Base-by-base conservation (phyloP, 257 asterid species). In the Forsythia suspensa region DNA sequence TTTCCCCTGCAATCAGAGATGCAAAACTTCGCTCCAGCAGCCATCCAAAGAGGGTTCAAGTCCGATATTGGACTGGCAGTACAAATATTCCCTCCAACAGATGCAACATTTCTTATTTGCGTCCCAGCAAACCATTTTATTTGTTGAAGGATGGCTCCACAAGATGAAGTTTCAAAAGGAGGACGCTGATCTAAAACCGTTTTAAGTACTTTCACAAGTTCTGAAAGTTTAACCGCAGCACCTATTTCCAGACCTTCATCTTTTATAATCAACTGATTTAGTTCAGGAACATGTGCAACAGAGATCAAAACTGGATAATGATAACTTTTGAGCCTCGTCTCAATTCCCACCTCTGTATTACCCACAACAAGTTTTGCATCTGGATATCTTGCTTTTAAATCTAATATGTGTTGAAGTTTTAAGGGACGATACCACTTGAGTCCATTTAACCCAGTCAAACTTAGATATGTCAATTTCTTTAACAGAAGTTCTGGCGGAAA, bases 11-110 rank as follows among this genome's bases (percentile, higher is more conserved):
- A 74, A 82, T 93, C 97, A 43, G 90, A 85, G 67, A 90, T 88
- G 75, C 68, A 84, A 76, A 95, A 93, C 72, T 41, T 90, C 41
- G 98, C 99, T 83, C 98, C 80, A 63, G 89, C 80, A 77, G 98
- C 94, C 89, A 95, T 93, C 98, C 96, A 93, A 52, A 95, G 88
- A 83, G 99, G 99, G 87, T 95, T 95, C 76, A 95, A 87, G 77
- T 95, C 99, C 29, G 99, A 95, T 85, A 93, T 95, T 75, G 99
- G 99, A 86, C 99, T 95, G 2, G 99, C 99, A 73, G 98, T 93
- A 81, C 98, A 95, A 75, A 95, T 92, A 89, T 95, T 95, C 74
- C 99, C 99, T 79, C 99, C 99, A 66, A 95, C 80, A 44, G 98
- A 93, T 72, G 94, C 99, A 80, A 86, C 84, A 74, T 95, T 95